Conservation (phyloP, 176 grass and related monocot genomes). For the Phoenix roebelenii region DNA sequence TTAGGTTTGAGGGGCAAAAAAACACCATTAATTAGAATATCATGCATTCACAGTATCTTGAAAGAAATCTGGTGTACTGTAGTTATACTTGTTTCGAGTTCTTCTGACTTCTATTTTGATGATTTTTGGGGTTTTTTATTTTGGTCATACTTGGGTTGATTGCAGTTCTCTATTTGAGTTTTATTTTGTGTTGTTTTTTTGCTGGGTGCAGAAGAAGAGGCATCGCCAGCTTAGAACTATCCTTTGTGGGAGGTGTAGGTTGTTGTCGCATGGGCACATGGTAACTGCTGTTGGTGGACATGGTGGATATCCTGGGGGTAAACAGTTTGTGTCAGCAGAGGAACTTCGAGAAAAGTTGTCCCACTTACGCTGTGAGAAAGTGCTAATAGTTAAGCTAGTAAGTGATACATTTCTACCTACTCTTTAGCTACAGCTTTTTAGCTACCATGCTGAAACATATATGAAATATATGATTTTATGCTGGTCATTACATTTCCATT, state of each 20-base stretch:
- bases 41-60: too few species aligned
- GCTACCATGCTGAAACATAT: not conserved
- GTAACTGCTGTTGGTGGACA: constrained; percentile 89
- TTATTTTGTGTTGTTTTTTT: not conserved
- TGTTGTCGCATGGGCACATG: constrained; percentile 81
- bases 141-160: not conserved
- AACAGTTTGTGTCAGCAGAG: constrained; percentile 71
- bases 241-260: constrained; percentile 68
- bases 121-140: not conserved
- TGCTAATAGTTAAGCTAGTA: constrained; percentile 75
- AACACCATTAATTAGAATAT: too few species aligned
- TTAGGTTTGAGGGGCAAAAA: too few species aligned
- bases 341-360: constrained; percentile 64
- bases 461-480: too few species aligned
- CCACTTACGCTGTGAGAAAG: constrained; percentile 68
- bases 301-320: constrained; percentile 84
- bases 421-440: not conserved
- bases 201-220: constrained; percentile 62
- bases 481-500: too few species aligned
- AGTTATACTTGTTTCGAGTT: not conserved
- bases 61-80: too few species aligned
- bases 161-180: not conserved
- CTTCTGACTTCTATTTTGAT: not conserved
- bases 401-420: not conserved
- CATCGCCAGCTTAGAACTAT: constrained; percentile 64